Conservation (phyloP, 176 grass and related monocot species). For the Ensete ventricosum region DNA sequence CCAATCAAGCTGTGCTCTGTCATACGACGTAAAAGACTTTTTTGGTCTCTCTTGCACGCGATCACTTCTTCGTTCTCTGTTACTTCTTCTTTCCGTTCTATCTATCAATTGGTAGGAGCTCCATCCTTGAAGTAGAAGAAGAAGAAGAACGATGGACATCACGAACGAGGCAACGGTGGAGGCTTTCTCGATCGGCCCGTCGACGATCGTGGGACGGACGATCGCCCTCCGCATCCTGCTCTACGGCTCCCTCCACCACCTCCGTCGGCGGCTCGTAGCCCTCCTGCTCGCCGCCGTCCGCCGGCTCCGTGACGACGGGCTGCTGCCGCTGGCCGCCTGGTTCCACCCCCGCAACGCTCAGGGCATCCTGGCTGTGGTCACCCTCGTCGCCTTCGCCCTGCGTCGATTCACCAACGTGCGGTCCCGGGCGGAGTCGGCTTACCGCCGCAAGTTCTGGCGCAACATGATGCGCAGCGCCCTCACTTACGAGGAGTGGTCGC, state of each 20-base stretch:
- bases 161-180: constrained; percentile 3
- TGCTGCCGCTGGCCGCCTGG: background rate
- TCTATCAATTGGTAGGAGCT: background rate
- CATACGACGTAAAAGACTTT: too few relatives aligned
- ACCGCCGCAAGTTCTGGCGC: constrained; percentile 94
- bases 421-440: constrained; percentile 59
- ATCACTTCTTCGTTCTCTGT: too few relatives aligned
- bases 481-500: constrained; percentile 96
- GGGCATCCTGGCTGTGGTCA: constrained; percentile 19
- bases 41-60: too few relatives aligned
- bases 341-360: constrained; percentile 12
- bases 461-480: constrained; percentile 86
- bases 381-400: constrained; percentile 32
- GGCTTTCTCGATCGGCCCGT: constrained; percentile 12
- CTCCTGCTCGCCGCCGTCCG: background rate
- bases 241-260: constrained; percentile 4
- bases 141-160: constrained; percentile 13
- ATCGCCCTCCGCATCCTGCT: constrained; percentile 22
- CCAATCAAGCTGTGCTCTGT: background rate
- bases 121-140: background rate
- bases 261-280: background rate
- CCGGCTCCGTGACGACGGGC: background rate
- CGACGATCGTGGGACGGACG: constrained; percentile 14
- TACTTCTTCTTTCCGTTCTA: background rate
- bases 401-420: constrained; percentile 34